Conservation (phyloP, 2,329 filamentous ascomycete species). For the Aspergillus pseudoglaucus region DNA sequence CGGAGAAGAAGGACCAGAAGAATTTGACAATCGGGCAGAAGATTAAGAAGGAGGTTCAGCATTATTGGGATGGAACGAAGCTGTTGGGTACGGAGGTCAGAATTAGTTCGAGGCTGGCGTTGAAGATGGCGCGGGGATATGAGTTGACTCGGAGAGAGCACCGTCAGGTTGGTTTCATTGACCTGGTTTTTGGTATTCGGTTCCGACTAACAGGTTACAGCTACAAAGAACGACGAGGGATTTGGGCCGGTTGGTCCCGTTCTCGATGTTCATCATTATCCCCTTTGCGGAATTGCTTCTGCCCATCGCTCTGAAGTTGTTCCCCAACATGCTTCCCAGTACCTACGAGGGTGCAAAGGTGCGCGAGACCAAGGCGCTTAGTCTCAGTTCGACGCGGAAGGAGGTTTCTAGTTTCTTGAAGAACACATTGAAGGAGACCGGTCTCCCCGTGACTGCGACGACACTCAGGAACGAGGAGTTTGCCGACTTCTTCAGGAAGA, state of each 20-base stretch:
- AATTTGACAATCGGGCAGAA: constrained; percentile 86
- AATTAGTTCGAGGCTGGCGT: constrained; percentile 82
- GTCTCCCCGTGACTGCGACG: constrained; percentile 74
- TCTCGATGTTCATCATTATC: constrained; percentile 94
- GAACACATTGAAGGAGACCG: constrained; percentile 85
- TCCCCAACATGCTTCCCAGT: constrained; percentile 95
- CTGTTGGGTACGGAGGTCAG: constrained; percentile 83
- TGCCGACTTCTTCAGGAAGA: constrained; percentile 92
- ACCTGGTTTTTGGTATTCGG: not conserved
- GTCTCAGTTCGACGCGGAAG: constrained; percentile 77
- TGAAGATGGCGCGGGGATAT: constrained; percentile 98
- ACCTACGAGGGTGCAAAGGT: constrained; percentile 91
- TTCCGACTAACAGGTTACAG: constrained; percentile 27
- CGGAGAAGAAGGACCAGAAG: constrained; percentile 59
- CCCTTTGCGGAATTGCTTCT: constrained; percentile 91
- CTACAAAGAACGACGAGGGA: constrained; percentile 90
- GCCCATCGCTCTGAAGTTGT: constrained; percentile 84
- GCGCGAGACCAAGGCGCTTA: constrained; percentile 79
- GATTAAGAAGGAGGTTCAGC: constrained; percentile 85
- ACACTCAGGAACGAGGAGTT: constrained; percentile 92
- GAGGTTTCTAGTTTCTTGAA: constrained; percentile 89
- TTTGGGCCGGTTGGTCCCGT: constrained; percentile 83
- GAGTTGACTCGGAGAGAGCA: constrained; percentile 91
- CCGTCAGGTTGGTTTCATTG: constrained; percentile 55
- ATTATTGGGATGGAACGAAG: constrained; percentile 99